These are phyloP conservation scores for Rhododendron mucronatum DNA, from an alignment of 148 eudicot species.

Conservation along the genomic window DNA sequence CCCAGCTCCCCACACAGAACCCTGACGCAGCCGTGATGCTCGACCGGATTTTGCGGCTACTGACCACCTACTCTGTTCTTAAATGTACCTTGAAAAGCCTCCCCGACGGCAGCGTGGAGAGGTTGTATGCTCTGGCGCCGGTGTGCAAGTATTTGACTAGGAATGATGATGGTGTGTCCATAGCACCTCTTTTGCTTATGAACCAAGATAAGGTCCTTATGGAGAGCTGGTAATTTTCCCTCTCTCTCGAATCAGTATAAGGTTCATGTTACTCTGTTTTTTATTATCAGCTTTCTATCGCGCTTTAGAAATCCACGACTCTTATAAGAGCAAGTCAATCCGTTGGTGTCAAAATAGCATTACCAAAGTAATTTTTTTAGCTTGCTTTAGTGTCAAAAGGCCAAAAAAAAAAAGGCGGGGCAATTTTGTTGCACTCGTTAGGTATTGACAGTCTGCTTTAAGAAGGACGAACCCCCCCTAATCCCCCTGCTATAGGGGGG, in stretches of 20 bases:
- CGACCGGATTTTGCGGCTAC: slow-evolving; percentile 74
- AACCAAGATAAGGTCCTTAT: slow-evolving; percentile 83
- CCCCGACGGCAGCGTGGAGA: slow-evolving; percentile 51
- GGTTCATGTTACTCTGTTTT: background rate
- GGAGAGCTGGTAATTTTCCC: slow-evolving; percentile 68
- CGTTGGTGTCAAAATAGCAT: background rate
- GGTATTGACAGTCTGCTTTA: background rate
- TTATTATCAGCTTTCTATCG: background rate
- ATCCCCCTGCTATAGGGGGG: too few species aligned
- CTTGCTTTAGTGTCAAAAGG: background rate
- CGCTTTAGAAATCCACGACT: background rate
- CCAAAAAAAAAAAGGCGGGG: too few species aligned
- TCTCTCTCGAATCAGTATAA: background rate
- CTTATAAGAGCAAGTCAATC: background rate
- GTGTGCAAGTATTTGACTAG: slow-evolving; percentile 67
- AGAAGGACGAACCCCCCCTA: too few species aligned
- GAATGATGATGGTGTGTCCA: slow-evolving; percentile 64
- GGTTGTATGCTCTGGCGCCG: slow-evolving; percentile 72
- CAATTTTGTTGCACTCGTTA: background rate
- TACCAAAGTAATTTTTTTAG: background rate
- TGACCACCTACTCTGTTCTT: slow-evolving; percentile 64
- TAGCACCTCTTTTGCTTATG: slow-evolving; percentile 73
- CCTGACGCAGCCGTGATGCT: slow-evolving; percentile 71
- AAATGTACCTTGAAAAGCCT: slow-evolving; percentile 29
- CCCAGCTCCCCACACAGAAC: slow-evolving; percentile 58